phyloP scores from a whole-genome alignment of 1,284 basidiomycete species.

The Bondarzewia mesenterica region DNA sequence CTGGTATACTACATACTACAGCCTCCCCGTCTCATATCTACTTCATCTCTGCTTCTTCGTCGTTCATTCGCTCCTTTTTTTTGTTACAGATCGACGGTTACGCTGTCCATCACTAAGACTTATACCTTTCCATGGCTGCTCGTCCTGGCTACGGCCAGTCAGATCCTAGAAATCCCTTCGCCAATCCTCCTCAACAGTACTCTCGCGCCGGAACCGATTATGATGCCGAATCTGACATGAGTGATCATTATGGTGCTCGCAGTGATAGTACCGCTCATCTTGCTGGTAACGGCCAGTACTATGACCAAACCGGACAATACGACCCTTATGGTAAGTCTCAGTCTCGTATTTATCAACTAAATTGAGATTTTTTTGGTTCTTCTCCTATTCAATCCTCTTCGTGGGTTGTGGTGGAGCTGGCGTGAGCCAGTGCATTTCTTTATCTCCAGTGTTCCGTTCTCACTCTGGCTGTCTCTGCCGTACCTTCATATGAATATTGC shows the following conservation, averaged over 20 bases:
- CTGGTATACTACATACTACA: neutral
- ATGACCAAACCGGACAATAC: slow-evolving; percentile 33
- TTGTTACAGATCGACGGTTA: slow-evolving; percentile 1
- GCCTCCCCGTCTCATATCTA: neutral
- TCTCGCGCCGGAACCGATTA: slow-evolving; percentile 27
- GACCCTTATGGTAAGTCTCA: slow-evolving; percentile 22
- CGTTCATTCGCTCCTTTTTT: slow-evolving; percentile 10
- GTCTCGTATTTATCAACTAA: neutral
- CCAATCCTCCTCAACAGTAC: slow-evolving; percentile 24
- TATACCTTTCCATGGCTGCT: slow-evolving; percentile 24
- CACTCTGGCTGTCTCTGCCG: no score
- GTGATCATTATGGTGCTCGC: slow-evolving; percentile 44
- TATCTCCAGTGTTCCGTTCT: no score
- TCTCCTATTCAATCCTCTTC: no score
- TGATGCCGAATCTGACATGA: slow-evolving; percentile 38
- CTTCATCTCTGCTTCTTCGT: slow-evolving; percentile 3
- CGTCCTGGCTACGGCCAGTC: slow-evolving; percentile 30
- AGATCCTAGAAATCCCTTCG: slow-evolving; percentile 27
- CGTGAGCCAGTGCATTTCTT: no score
- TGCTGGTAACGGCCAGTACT: slow-evolving; percentile 38
- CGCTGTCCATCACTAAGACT: slow-evolving; percentile 9
- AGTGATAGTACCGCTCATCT: slow-evolving; percentile 52
- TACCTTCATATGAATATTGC: neutral
- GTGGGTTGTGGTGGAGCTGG: no score
- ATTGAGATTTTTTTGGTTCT: no score